Evolutionary conservation across 495 filamentous ascomycete species (phyloP).

Genomic region (Darksidea phi): DNA sequence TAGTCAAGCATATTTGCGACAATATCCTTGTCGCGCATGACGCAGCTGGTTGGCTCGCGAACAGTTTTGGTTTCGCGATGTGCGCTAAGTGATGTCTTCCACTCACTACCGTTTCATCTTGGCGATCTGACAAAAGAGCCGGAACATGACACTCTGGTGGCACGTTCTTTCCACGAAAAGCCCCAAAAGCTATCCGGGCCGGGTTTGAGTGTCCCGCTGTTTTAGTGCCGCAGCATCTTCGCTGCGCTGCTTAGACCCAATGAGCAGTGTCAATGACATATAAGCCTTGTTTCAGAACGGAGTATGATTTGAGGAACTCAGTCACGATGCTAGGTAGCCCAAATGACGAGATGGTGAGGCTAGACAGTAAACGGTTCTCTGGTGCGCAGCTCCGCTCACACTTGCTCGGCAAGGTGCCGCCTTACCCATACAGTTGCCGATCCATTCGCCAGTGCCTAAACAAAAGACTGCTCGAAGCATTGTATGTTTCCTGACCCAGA

Average conservation of each 20-base stretch:
- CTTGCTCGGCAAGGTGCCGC: no score
- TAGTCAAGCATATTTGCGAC: constrained; percentile 11
- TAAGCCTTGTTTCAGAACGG: constrained; percentile 19
- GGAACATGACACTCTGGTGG: constrained; percentile 16
- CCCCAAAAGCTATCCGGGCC: neutral
- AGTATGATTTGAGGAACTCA: neutral
- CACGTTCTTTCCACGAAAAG: constrained; percentile 9
- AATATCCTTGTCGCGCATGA: neutral
- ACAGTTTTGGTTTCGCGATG: constrained; percentile 11
- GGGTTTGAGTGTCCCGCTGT: neutral
- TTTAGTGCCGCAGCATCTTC: constrained; percentile 19
- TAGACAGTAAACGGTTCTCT: neutral
- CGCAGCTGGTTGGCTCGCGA: constrained; percentile 13
- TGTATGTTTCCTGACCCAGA: no score
- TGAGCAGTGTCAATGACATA: neutral
- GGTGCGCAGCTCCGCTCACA: neutral
- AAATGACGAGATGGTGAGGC: constrained; percentile 2
- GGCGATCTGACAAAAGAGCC: constrained; percentile 20
- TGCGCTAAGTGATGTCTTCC: constrained; percentile 16
- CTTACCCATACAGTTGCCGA: no score
- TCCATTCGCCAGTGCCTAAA: no score
- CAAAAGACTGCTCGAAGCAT: no score
- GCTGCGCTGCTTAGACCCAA: neutral
- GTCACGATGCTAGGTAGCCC: constrained; percentile 15
- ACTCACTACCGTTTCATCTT: constrained; percentile 26